Percentiles rank a stretch among this genome's conserved stretches.
Conservation (phyloP, 2,329 filamentous ascomycete species). For the Plenodomus tracheiphilus region DNA sequence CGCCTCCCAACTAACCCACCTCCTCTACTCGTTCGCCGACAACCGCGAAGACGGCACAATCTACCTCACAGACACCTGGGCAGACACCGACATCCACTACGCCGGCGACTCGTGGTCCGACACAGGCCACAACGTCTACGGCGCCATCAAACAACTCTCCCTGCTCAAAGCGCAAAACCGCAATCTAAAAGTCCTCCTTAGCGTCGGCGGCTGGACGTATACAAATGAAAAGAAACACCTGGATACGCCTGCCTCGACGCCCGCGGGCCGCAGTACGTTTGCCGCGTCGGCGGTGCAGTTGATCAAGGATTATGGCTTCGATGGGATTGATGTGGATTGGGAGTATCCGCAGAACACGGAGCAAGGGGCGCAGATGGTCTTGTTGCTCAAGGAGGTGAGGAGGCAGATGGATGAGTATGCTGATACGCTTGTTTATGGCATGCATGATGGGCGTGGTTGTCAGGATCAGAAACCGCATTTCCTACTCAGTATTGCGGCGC, state of each 20-base stretch:
- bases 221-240: conserved; percentile 68
- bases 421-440: conserved; percentile 27
- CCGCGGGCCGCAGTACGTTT: conserved; percentile 65
- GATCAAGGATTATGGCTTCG: conserved; percentile 78
- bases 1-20: conserved; percentile 78
- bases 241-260: conserved; percentile 65
- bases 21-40: conserved; percentile 92
- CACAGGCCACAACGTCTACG: conserved; percentile 72
- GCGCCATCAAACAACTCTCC: conserved; percentile 76
- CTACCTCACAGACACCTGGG: conserved; percentile 31
- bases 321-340: conserved; percentile 55
- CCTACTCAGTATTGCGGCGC: conserved; percentile 50
- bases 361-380: conserved; percentile 48
- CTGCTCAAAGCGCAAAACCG: conserved; percentile 76
- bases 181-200: conserved; percentile 77
- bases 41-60: conserved; percentile 78
- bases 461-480: conserved; percentile 44
- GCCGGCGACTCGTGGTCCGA: conserved; percentile 65
- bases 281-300: conserved; percentile 73
- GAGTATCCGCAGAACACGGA: conserved; percentile 48
- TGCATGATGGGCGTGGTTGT: conserved; percentile 14
- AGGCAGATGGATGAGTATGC: conserved; percentile 48
- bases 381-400: conserved; percentile 46
- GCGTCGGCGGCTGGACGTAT: conserved; percentile 81
- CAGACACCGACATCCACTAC: conserved; percentile 60